A percentile compares a stretch with the other conserved stretches of the same genome.
Conservation (phyloP, 192 early-diverging fungal species). For the Oehlia diaphana region DNA sequence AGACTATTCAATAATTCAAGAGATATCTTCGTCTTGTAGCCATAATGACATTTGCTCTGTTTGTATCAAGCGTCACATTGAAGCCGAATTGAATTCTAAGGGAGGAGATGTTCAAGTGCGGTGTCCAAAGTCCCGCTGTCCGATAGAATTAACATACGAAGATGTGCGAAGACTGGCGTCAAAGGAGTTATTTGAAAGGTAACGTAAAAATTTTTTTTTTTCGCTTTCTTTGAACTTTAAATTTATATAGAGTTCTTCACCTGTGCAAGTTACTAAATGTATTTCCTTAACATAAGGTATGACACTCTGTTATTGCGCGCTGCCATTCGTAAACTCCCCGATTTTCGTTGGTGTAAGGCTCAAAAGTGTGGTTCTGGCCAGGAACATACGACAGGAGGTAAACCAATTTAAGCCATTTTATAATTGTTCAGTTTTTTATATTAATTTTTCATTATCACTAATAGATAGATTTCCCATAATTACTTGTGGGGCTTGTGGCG, state of each 20-base stretch:
- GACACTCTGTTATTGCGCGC: neutral
- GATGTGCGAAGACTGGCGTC: constrained; percentile 18
- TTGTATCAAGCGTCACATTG: constrained; percentile 8
- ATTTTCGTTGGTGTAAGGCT: constrained; percentile 29
- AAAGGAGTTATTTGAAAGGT: constrained; percentile 16
- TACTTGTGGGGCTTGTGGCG: constrained; percentile 12
- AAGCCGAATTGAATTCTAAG: constrained; percentile 10
- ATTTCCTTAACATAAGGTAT: neutral
- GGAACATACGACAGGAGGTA: constrained; percentile 22
- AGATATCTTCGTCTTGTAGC: neutral
- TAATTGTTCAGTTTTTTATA: neutral
- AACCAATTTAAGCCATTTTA: neutral
- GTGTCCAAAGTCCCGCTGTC: constrained; percentile 15
- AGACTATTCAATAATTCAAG: neutral
- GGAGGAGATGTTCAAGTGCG: constrained; percentile 9
- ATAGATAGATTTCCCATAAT: constrained; percentile 14
- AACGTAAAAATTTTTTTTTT: neutral
- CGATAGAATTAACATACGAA: neutral
- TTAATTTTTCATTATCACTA: neutral
- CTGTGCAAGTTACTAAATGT: neutral
- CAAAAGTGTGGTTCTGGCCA: constrained; percentile 23
- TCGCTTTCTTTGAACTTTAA: neutral
- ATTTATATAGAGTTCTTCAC: neutral
- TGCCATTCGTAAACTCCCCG: constrained; percentile 11
- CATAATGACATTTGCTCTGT: neutral